These are phyloP conservation scores for Tuber magnatum DNA, from an alignment of 495 filamentous ascomycete species.

Conservation along the genomic window DNA sequence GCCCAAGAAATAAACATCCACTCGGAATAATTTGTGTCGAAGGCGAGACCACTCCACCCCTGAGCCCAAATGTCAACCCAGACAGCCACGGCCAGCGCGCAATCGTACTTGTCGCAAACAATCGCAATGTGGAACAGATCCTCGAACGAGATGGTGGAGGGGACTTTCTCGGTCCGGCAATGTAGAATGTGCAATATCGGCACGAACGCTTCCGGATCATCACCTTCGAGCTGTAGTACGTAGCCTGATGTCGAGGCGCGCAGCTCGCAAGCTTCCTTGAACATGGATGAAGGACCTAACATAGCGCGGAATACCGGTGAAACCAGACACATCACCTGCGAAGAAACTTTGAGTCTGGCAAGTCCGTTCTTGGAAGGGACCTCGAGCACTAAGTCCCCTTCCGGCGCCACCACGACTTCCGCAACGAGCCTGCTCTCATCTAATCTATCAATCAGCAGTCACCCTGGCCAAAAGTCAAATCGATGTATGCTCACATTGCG, in stretches of 20 bases:
- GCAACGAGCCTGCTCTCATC: not conserved
- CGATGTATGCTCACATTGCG: not conserved
- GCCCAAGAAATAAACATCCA: conserved; percentile 37
- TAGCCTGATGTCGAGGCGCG: conserved; percentile 13
- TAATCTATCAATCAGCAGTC: not conserved
- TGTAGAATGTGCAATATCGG: conserved; percentile 31
- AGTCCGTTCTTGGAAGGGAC: conserved; percentile 10
- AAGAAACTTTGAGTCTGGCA: conserved; percentile 25
- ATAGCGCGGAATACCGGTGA: conserved; percentile 36
- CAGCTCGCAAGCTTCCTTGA: conserved; percentile 34
- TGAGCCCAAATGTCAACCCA: conserved; percentile 28
- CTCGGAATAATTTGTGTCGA: conserved; percentile 18
- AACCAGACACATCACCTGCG: conserved; percentile 27
- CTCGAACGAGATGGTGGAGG: conserved; percentile 21
- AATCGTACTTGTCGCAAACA: conserved; percentile 38
- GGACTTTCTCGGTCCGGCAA: conserved; percentile 21
- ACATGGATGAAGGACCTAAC: conserved; percentile 24
- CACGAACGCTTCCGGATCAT: conserved; percentile 28
- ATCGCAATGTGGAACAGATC: conserved; percentile 26
- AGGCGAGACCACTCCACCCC: conserved; percentile 9
- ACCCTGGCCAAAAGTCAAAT: not conserved
- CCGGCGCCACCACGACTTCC: conserved; percentile 4
- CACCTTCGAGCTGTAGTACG: conserved; percentile 13
- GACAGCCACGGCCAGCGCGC: conserved; percentile 15
- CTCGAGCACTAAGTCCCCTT: conserved; percentile 29